Base-by-base conservation (phyloP, 2,329 filamentous ascomycete genomes). In the Ophiostoma novo-ulmi region DNA sequence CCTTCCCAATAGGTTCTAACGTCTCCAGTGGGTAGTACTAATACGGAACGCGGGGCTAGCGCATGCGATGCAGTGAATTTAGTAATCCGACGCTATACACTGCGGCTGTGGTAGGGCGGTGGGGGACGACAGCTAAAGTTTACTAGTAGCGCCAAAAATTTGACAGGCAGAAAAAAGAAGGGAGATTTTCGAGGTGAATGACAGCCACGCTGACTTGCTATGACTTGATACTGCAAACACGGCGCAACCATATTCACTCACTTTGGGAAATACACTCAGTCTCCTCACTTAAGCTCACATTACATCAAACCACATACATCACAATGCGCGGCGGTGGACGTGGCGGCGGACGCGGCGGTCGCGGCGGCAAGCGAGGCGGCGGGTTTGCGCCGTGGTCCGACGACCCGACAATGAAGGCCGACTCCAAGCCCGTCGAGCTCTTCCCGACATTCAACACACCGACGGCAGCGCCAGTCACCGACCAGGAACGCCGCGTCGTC, bases 401-500 rank as follows among this genome's bases (percentile, higher is more conserved):
- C 73, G 86, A 88, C 73, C 83, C 85, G 10, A 79, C 78, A 52
- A 77, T 82, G 70, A 77, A 79, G 31, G 77, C 81, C 13, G 85
- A 87, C 76, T 82, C 82, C 69, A 81, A 84, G 41, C 86, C 86
- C 7, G 85, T 84, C n/a, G 86, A 88, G 74, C 82, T 86, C n/a
- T 58, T 58, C 52, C 72, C 87, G 85, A 80, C 82, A 71, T 87
- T 85, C 77, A 75, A 80, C 31, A 81, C 87, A 2, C 84, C 85
- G 2, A 76, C 77, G 11, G 81, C 84, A 0, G 80, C 82, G 35
- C 75, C 79, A 10, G 80, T 86, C 71, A 79, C 80, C 55, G 73
- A 76, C 20, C 76, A 79, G 70, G 86, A 88, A 75, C 78, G 79
- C 58, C 80, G 80, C 72, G 79, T 82, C 71, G 81, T 88, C 72